Evolutionary conservation across 1,284 basidiomycete genomes (phyloP).

Genomic region (Peniophora sp.): DNA sequence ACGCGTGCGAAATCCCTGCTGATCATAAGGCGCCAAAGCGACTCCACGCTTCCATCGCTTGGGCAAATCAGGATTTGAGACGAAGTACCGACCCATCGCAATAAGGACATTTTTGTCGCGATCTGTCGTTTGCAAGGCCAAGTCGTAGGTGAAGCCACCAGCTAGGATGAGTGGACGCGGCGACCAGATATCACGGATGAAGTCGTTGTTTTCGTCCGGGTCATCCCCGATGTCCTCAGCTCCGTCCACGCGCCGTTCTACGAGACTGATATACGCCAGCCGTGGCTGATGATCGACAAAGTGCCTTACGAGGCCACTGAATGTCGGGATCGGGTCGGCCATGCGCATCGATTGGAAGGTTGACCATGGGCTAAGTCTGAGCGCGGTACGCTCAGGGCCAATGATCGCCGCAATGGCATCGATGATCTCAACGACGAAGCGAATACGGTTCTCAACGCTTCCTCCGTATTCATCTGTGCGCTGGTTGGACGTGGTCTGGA

Average conservation of each 20-base stretch:
- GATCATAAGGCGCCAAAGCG: too few relatives aligned
- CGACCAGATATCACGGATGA: conserved; percentile 11
- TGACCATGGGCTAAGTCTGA: conserved; percentile 28
- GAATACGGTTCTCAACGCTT: conserved; percentile 25
- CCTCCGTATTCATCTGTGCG: conserved; percentile 32
- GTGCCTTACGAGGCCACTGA: conserved; percentile 25
- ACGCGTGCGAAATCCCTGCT: too few relatives aligned
- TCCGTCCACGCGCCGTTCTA: conserved; percentile 34
- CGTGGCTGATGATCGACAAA: conserved; percentile 30
- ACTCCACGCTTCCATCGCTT: too few relatives aligned
- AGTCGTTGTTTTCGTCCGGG: conserved; percentile 3
- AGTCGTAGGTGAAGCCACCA: conserved; percentile 18
- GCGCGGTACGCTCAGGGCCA: conserved; percentile 31
- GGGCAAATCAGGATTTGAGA: too few relatives aligned
- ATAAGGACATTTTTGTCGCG: conserved; percentile 21
- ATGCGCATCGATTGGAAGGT: conserved; percentile 17
- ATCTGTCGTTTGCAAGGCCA: conserved; percentile 10
- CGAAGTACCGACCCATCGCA: conserved; percentile 35
- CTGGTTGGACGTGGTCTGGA: conserved; percentile 23
- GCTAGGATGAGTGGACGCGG: conserved; percentile 19
- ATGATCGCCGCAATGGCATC: conserved; percentile 28
- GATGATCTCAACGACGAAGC: conserved; percentile 39
- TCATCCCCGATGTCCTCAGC: conserved; percentile 2
- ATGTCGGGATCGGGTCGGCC: conserved; percentile 31
- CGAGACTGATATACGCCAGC: conserved; percentile 52